phyloP scores from a whole-genome alignment of 768 basidiomycete genomes.

The Sistotremastrum niveocremeum region DNA sequence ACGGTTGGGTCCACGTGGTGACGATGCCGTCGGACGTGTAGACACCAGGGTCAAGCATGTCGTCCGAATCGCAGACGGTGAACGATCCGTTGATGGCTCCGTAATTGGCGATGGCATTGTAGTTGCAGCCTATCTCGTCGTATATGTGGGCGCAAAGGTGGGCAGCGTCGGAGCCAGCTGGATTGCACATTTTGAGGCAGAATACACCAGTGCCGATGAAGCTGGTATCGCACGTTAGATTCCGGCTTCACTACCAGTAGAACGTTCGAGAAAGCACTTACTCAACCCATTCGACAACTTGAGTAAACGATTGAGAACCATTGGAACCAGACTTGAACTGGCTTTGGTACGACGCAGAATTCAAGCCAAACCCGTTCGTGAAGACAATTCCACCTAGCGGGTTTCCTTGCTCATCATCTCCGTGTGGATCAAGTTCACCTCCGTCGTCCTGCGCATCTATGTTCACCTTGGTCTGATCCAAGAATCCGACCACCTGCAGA shows the following conservation, averaged over 20 bases:
- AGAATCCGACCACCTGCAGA: slow-evolving; percentile 16
- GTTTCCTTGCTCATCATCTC: slow-evolving; percentile 19
- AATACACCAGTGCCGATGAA: slow-evolving; percentile 17
- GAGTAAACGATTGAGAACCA: slow-evolving; percentile 4
- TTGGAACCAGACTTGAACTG: background rate
- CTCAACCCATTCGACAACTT: slow-evolving; percentile 14
- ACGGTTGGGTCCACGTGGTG: slow-evolving; percentile 7
- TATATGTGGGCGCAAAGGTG: slow-evolving; percentile 18
- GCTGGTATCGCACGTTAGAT: slow-evolving; percentile 5
- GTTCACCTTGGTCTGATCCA: slow-evolving; percentile 29
- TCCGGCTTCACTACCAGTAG: background rate
- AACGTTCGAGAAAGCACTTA: background rate
- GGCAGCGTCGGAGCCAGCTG: slow-evolving; percentile 8
- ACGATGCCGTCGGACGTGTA: slow-evolving; percentile 22
- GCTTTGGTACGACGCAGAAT: slow-evolving; percentile 7
- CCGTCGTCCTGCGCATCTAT: slow-evolving; percentile 22
- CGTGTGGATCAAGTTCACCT: slow-evolving; percentile 30
- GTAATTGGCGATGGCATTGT: slow-evolving; percentile 9
- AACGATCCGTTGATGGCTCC: slow-evolving; percentile 7
- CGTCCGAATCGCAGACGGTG: slow-evolving; percentile 7
- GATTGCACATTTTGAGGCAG: slow-evolving; percentile 22
- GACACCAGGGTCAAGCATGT: slow-evolving; percentile 7
- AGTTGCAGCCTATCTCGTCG: slow-evolving; percentile 12
- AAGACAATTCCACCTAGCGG: slow-evolving; percentile 24
- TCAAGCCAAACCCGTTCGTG: slow-evolving; percentile 18